Percentiles rank a stretch among this genome's conserved stretches.
Evolutionary conservation across 441 rosid genomes (phyloP).

Genomic region (Kokia cookei): DNA sequence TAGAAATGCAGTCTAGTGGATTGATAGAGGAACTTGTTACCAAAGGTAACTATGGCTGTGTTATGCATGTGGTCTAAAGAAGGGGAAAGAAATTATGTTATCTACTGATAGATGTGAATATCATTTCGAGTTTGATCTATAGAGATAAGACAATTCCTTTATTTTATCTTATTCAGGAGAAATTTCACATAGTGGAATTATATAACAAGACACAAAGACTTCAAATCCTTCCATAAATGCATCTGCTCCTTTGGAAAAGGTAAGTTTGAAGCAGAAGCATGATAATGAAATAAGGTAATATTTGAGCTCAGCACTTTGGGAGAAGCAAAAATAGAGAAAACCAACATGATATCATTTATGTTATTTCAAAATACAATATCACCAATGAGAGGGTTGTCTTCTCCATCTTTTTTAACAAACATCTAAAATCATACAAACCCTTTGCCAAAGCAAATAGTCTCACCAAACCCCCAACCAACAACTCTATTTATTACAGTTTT

Average conservation of each 20-base stretch:
- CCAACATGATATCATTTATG: neutral
- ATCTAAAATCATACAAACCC: too few relatives aligned
- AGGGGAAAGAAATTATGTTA: neutral
- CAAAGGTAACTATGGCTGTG: slow-evolving; percentile 41
- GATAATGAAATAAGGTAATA: slow-evolving; percentile 40
- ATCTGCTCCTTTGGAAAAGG: slow-evolving; percentile 20
- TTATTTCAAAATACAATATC: slow-evolving; percentile 1
- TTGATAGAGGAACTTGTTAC: slow-evolving; percentile 23
- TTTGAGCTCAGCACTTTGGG: neutral
- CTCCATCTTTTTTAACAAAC: too few relatives aligned
- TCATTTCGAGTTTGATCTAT: neutral
- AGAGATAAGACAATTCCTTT: neutral
- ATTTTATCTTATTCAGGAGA: slow-evolving; percentile 22
- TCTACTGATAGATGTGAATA: neutral
- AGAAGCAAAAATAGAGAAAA: too few relatives aligned
- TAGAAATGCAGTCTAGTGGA: slow-evolving; percentile 40
- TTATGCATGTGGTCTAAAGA: neutral
- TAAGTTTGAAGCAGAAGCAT: slow-evolving; percentile 18
- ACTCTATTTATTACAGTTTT: too few relatives aligned
- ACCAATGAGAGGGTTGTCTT: too few relatives aligned
- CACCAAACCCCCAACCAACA: too few relatives aligned
- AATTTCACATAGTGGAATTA: slow-evolving; percentile 11
- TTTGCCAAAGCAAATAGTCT: too few relatives aligned
- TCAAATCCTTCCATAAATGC: slow-evolving; percentile 20
- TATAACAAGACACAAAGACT: slow-evolving; percentile 14